A percentile compares a stretch with the other conserved stretches of the same genome.
These are phyloP conservation scores for Fraxinus nigra DNA, from an alignment of 305 asterid species.

Conservation along the genomic window DNA sequence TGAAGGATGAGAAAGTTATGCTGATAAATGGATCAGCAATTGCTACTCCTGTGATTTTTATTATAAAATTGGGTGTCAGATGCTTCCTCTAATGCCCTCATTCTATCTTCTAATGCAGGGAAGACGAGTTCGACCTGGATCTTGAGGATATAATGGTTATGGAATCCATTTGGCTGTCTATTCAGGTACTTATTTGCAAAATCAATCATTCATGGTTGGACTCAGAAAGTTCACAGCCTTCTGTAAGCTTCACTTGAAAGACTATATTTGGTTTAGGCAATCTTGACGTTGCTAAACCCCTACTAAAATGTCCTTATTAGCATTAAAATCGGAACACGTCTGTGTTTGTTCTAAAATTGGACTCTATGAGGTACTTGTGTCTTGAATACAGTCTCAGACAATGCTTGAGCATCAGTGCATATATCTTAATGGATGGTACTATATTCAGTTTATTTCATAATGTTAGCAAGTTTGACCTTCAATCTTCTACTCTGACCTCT, in stretches of 20 bases:
- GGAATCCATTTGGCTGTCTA: constrained; percentile 97
- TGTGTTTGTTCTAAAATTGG: background rate
- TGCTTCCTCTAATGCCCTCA: constrained; percentile 17
- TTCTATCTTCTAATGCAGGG: constrained; percentile 50
- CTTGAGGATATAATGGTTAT: constrained; percentile 98
- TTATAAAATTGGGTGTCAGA: background rate
- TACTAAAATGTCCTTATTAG: background rate
- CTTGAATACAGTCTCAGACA: background rate
- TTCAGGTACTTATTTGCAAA: constrained; percentile 63
- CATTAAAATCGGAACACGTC: background rate
- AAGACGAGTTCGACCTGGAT: constrained; percentile 87
- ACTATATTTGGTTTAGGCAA: background rate
- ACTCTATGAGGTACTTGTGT: background rate
- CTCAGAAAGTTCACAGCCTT: background rate
- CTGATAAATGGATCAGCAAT: constrained; percentile 3
- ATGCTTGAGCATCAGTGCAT: background rate
- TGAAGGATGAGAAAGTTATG: background rate
- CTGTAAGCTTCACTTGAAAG: background rate
- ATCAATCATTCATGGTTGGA: constrained; percentile 2
- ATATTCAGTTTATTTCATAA: background rate
- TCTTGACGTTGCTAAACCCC: background rate
- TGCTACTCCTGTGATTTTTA: constrained; percentile 7
- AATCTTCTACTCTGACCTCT: background rate
- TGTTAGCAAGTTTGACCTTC: background rate
- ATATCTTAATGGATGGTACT: background rate